A percentile compares a stretch with the other conserved stretches of the same genome.
Conservation (phyloP, 176 grass and related monocot species). For the Triticum monococcum region DNA sequence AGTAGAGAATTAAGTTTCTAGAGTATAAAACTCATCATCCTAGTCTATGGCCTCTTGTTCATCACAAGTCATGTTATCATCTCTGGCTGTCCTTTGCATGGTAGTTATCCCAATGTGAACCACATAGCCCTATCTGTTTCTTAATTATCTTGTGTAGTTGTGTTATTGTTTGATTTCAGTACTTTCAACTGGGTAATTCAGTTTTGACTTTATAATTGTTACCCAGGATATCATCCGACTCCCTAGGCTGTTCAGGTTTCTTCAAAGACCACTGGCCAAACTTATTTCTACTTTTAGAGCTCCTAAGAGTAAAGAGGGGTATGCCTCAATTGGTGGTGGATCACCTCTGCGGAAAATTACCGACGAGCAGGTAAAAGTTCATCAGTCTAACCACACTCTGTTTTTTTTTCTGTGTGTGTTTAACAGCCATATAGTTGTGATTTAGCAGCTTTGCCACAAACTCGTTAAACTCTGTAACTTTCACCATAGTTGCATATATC, state of each 20-base stretch:
- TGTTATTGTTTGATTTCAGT: background rate
- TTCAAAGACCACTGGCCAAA: conserved; percentile 93
- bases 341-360: conserved; percentile 94
- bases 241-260: conserved; percentile 90
- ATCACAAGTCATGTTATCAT: background rate
- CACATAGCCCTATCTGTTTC: background rate
- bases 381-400: background rate
- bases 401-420: background rate
- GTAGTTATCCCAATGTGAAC: background rate
- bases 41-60: background rate
- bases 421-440: background rate
- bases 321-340: conserved; percentile 94
- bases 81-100: background rate
- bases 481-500: background rate
- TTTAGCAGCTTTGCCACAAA: background rate
- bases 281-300: conserved; percentile 86
- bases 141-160: background rate
- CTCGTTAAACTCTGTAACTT: background rate
- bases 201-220: background rate
- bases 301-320: conserved; percentile 98
- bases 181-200: background rate
- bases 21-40: background rate
- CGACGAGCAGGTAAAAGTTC: conserved; percentile 78
- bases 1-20: background rate
- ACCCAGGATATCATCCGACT: conserved; percentile 90